Conservation (phyloP, 2,329 filamentous ascomycete species). For the Xylariaceae sp. region DNA sequence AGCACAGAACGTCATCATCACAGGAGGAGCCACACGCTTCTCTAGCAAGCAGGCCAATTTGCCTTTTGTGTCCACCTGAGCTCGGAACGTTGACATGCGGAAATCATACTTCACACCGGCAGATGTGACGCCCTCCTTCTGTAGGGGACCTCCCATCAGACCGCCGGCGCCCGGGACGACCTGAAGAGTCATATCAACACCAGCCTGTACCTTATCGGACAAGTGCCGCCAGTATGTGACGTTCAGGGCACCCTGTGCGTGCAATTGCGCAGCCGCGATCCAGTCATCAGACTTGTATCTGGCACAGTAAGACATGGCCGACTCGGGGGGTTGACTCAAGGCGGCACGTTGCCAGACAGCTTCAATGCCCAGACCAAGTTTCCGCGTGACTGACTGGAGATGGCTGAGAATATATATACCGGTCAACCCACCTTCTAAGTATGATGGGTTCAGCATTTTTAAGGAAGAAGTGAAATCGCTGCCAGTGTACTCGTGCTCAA, state of each 20-base stretch:
- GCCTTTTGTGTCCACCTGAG: slow-evolving; percentile 92
- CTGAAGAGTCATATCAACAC: slow-evolving; percentile 90
- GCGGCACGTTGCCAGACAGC: slow-evolving; percentile 88
- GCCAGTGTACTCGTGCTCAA: slow-evolving; percentile 95
- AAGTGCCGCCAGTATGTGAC: slow-evolving; percentile 92
- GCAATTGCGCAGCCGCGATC: slow-evolving; percentile 88
- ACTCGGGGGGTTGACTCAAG: slow-evolving; percentile 85
- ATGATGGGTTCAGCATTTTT: slow-evolving; percentile 94
- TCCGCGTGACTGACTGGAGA: slow-evolving; percentile 88
- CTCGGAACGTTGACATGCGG: slow-evolving; percentile 90
- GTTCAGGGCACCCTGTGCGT: slow-evolving; percentile 84
- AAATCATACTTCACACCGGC: slow-evolving; percentile 98
- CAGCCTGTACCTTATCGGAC: slow-evolving; percentile 94
- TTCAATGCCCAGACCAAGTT: slow-evolving; percentile 85
- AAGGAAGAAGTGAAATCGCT: slow-evolving; percentile 90
- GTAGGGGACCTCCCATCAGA: slow-evolving; percentile 71
- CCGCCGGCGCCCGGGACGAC: slow-evolving; percentile 67
- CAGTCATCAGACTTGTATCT: slow-evolving; percentile 92
- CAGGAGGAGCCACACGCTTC: slow-evolving; percentile 91
- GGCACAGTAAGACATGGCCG: slow-evolving; percentile 84
- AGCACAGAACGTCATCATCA: slow-evolving; percentile 91
- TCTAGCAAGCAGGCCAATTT: slow-evolving; percentile 92
- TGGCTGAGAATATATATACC: slow-evolving; percentile 97
- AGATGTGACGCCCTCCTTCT: slow-evolving; percentile 87
- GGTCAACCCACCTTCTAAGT: slow-evolving; percentile 87